A percentile compares a stretch with the other conserved stretches of the same genome.
These are phyloP conservation scores for Trypanosoma cruzi DNA, from an alignment of 208 protist genomes.

Conservation along the genomic window DNA sequence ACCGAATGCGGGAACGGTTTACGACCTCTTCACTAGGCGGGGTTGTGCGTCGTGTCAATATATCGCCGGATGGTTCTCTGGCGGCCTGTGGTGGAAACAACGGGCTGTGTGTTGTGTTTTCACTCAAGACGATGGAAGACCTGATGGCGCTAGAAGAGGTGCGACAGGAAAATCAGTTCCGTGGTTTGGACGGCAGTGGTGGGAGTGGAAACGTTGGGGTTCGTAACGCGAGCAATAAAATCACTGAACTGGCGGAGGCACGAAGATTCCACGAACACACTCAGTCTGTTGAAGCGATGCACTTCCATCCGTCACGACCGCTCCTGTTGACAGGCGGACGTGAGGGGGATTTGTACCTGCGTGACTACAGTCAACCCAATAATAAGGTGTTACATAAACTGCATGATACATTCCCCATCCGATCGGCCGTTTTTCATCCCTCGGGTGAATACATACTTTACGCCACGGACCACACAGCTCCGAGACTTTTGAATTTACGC, in stretches of 20 bases:
- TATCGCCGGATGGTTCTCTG: slow-evolving; percentile 74
- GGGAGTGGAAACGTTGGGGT: slow-evolving; percentile 20
- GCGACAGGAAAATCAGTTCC: slow-evolving; percentile 52
- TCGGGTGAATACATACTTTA: slow-evolving; percentile 81
- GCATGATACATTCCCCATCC: slow-evolving; percentile 74
- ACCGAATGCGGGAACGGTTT: slow-evolving; percentile 72
- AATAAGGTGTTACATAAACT: slow-evolving; percentile 58
- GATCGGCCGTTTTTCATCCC: slow-evolving; percentile 71
- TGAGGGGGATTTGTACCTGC: slow-evolving; percentile 68
- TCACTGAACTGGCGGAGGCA: slow-evolving; percentile 76
- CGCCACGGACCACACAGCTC: slow-evolving; percentile 72
- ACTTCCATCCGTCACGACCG: slow-evolving; percentile 73
- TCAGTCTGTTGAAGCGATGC: slow-evolving; percentile 75
- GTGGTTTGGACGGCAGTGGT: slow-evolving; percentile 42
- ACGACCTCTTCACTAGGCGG: slow-evolving; percentile 66
- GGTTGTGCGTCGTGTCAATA: slow-evolving; percentile 59
- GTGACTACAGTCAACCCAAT: slow-evolving; percentile 67
- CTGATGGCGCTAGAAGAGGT: slow-evolving; percentile 62
- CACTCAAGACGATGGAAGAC: slow-evolving; percentile 74
- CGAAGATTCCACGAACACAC: slow-evolving; percentile 71
- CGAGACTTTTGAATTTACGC: slow-evolving; percentile 69
- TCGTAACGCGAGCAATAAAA: slow-evolving; percentile 75
- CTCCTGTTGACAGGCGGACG: slow-evolving; percentile 64
- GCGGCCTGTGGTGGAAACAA: slow-evolving; percentile 69
- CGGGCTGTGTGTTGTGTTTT: slow-evolving; percentile 68